Evolutionary conservation across 805 yeast genomes (phyloP), one percentile per base, ranked within the genome.

Genomic region (Starmerella riodocensis): DNA sequence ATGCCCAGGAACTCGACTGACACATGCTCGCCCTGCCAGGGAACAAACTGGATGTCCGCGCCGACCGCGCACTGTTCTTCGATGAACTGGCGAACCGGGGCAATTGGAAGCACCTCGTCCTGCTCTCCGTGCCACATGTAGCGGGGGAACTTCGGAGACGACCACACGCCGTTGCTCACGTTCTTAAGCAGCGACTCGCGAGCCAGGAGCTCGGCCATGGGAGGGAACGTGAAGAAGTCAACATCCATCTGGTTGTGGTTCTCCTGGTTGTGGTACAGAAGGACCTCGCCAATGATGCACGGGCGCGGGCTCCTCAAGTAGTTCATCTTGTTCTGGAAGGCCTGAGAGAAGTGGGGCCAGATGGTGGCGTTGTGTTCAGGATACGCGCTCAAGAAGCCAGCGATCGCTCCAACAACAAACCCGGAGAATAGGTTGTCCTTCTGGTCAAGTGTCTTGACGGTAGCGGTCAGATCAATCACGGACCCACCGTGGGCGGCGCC

Each of bases 81-180:
- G 12, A 41, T 36, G 24, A 32, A 41, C 24, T 31, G 25, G 12
- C 46, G 47, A 13, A 50, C 53, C 14, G 30, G 27, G 9, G 18
- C 40, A 30, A 34, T 22, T 9, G 51, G 50, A 28, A 49, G 48
- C 28, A 53, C 40, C 31, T 50, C 51, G 30, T 53, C 57, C 7
- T 14, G 12, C 12, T 24, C 38, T 7, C 54, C 53, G 29, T 53
- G 54, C 43, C 40, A 50, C 21, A 53, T 46, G 36, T 32, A 50
- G 23, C 52, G 36, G 3, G 55, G 57, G 27, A 42, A 38, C 12
- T 26, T 37, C 3, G 55, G 55, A 9, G 37, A 33, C 12, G 46
- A 13, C 9, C 29, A 45, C 12, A 46, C 50, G 39, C 22, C 24
- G 22, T 31, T 27, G 37, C 43, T 34, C 13, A 28, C 36, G 22